Conservation (phyloP, 1,139 yeast species). For the Diutina pseudorugosa region DNA sequence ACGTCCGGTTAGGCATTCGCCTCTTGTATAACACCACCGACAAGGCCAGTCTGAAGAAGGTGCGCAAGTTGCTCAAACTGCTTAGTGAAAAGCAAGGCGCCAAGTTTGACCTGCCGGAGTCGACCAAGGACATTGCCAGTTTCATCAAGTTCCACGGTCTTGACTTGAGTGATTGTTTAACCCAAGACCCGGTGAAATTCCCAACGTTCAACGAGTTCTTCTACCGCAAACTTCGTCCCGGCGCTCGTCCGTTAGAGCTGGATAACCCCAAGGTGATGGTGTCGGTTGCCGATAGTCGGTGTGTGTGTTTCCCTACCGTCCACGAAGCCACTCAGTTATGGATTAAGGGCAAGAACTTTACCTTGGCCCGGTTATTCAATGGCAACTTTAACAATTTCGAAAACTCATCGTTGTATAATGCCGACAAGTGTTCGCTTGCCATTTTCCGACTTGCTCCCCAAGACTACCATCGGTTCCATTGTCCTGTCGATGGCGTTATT, state of each 20-base stretch:
- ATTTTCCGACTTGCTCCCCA: conserved; percentile 91
- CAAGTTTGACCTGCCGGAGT: conserved; percentile 64
- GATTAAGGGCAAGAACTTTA: conserved; percentile 82
- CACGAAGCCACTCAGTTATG: conserved; percentile 64
- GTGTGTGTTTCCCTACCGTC: conserved; percentile 56
- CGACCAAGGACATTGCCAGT: conserved; percentile 56
- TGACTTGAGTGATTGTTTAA: conserved; percentile 56
- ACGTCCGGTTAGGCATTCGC: conserved; percentile 79
- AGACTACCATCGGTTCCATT: conserved; percentile 90
- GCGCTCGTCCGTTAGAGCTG: conserved; percentile 60
- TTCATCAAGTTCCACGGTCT: conserved; percentile 75
- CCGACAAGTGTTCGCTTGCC: conserved; percentile 47
- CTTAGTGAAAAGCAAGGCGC: conserved; percentile 73
- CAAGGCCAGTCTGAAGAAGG: conserved; percentile 40
- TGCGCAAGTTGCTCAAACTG: conserved; percentile 45
- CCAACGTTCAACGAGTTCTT: conserved; percentile 81
- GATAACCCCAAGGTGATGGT: conserved; percentile 37
- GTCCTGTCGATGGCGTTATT: conserved; percentile 67
- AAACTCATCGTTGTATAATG: conserved; percentile 23
- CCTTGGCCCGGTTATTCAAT: conserved; percentile 52
- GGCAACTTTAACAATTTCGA: conserved; percentile 42
- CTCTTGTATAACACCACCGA: conserved; percentile 66
- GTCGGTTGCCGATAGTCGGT: conserved; percentile 86
- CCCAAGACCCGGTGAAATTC: conserved; percentile 37
- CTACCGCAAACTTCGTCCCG: conserved; percentile 63